A percentile compares a stretch with the other conserved stretches of the same genome.
phyloP scores from a whole-genome alignment of 2,329 filamentous ascomycete genomes.

The Xylariaceae sp. region DNA sequence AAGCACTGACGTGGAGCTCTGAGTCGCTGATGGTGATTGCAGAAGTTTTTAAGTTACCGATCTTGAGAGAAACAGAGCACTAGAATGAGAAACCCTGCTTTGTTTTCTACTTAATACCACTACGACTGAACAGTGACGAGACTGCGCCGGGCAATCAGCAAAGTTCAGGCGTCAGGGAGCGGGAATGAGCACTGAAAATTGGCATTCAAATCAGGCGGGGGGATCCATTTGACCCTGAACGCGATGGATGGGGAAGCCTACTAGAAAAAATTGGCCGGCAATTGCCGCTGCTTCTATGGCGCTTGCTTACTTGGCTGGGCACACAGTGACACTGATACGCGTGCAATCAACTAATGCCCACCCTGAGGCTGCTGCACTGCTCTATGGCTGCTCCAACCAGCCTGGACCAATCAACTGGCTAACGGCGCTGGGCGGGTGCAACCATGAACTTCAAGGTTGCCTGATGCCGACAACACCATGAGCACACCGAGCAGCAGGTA shows the following conservation, averaged over 20 bases:
- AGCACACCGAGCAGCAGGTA: slow-evolving; percentile 8
- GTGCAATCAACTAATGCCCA: slow-evolving; percentile 26
- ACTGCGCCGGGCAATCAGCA: neutral
- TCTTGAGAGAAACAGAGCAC: too few relatives aligned
- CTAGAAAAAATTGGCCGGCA: slow-evolving; percentile 26
- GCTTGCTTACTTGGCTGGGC: slow-evolving; percentile 25
- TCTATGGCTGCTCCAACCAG: slow-evolving; percentile 25
- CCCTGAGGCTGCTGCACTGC: neutral
- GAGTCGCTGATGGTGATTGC: too few relatives aligned
- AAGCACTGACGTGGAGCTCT: too few relatives aligned
- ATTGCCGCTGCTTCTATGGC: slow-evolving; percentile 38
- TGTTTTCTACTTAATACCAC: too few relatives aligned
- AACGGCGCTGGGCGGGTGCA: slow-evolving; percentile 34
- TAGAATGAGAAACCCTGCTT: too few relatives aligned
- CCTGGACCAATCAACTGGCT: slow-evolving; percentile 36
- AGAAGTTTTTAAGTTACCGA: too few relatives aligned
- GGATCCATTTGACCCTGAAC: slow-evolving; percentile 42
- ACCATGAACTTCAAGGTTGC: slow-evolving; percentile 30
- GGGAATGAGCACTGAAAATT: slow-evolving; percentile 28
- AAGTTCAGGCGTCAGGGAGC: slow-evolving; percentile 15
- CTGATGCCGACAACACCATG: slow-evolving; percentile 23
- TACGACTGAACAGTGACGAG: neutral
- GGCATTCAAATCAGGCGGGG: slow-evolving; percentile 28
- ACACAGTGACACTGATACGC: slow-evolving; percentile 33
- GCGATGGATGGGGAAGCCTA: slow-evolving; percentile 20